phyloP scores from a whole-genome alignment of 257 asterid species.

The Prunella vulgaris region DNA sequence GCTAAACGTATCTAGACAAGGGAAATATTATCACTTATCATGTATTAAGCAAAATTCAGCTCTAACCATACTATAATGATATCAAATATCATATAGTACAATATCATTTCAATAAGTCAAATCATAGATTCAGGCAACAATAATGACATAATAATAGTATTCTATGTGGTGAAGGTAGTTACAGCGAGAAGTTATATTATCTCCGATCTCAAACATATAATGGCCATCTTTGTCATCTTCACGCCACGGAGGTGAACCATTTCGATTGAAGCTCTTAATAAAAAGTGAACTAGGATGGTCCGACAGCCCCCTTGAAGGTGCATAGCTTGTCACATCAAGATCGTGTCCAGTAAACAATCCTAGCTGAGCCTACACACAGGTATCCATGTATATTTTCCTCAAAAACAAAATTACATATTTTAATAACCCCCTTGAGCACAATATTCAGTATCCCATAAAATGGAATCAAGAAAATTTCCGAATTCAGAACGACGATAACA shows the following conservation, averaged over 20 bases:
- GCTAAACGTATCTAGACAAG: not conserved
- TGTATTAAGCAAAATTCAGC: not conserved
- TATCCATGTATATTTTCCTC: constrained; percentile 62
- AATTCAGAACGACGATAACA: not conserved
- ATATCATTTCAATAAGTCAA: not conserved
- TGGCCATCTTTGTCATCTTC: constrained; percentile 98
- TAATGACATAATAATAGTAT: constrained; percentile 24
- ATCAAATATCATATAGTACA: not conserved
- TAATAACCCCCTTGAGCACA: constrained; percentile 35
- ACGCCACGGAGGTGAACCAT: constrained; percentile 85
- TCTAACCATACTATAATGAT: not conserved
- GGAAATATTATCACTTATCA: not conserved
- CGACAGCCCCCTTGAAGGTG: constrained; percentile 52
- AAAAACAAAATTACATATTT: constrained; percentile 32
- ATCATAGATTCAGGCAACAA: not conserved
- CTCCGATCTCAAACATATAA: constrained; percentile 95
- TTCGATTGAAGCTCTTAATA: constrained; percentile 66
- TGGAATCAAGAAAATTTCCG: not conserved
- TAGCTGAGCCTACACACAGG: constrained; percentile 98
- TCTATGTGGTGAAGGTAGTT: constrained; percentile 54
- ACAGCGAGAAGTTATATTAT: constrained; percentile 94
- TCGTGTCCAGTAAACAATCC: constrained; percentile 87
- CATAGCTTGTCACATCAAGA: constrained; percentile 76
- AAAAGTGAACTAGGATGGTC: constrained; percentile 52
- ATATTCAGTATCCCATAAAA: constrained; percentile 1